Percentiles rank a stretch among this genome's conserved stretches.
Conservation (phyloP, 2,329 filamentous ascomycete species). For the Ramularia endophylla region DNA sequence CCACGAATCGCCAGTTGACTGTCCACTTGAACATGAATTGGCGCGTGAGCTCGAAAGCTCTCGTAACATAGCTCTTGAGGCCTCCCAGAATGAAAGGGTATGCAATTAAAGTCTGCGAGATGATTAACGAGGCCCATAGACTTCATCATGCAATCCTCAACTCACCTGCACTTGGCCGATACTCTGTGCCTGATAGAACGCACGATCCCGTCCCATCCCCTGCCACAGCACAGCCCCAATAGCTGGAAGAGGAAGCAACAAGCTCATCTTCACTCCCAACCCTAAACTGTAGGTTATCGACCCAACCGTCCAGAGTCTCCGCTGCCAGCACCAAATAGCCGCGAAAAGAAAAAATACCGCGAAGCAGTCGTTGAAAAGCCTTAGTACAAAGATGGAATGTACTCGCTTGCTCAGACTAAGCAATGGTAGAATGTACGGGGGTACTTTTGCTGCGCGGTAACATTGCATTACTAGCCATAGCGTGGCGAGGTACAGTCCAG, state of each 20-base stretch:
- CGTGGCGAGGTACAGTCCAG: constrained; percentile 68
- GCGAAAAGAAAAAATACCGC: constrained; percentile 77
- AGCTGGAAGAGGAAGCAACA: constrained; percentile 76
- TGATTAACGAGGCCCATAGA: constrained; percentile 12
- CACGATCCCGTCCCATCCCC: constrained; percentile 59
- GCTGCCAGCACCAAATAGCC: constrained; percentile 73
- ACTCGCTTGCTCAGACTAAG: constrained; percentile 84
- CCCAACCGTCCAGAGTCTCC: constrained; percentile 65
- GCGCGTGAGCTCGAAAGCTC: constrained; percentile 85
- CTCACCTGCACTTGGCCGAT: constrained; percentile 73
- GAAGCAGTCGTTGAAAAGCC: constrained; percentile 94
- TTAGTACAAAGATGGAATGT: constrained; percentile 87
- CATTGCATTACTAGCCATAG: constrained; percentile 73
- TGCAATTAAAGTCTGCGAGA: constrained; percentile 45
- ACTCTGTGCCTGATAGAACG: constrained; percentile 62
- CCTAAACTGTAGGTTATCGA: constrained; percentile 69
- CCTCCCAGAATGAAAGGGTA: constrained; percentile 65
- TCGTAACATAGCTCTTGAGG: constrained; percentile 64
- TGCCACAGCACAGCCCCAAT: constrained; percentile 72
- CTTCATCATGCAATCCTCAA: constrained; percentile 19
- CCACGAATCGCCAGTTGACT: constrained; percentile 96
- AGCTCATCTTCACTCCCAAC: constrained; percentile 90
- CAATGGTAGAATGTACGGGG: constrained; percentile 81
- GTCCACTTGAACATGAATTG: constrained; percentile 98
- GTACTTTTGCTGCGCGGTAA: constrained; percentile 71